Percentiles rank a stretch among this genome's conserved stretches.
Conservation (phyloP, 805 yeast genomes). For the Candida anglica region DNA sequence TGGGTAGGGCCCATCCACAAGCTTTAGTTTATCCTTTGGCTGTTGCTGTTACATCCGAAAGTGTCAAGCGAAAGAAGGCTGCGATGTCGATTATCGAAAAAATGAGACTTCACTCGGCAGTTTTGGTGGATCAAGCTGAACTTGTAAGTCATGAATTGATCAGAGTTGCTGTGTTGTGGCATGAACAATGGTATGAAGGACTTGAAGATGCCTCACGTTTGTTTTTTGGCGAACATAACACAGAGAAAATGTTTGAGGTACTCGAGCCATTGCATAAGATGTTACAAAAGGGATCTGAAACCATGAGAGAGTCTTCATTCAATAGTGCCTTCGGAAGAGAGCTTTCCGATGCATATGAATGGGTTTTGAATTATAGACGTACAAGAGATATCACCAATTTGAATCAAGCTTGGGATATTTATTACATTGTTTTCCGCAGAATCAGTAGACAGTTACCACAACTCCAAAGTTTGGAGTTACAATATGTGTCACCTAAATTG, state of each 20-base stretch:
- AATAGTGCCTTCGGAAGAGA: conserved; percentile 93
- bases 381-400: conserved; percentile 83
- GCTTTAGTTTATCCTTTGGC: conserved; percentile 93
- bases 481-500: conserved; percentile 89
- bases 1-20: conserved; percentile 96
- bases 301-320: conserved; percentile 88
- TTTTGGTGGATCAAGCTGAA: conserved; percentile 86
- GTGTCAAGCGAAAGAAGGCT: conserved; percentile 83
- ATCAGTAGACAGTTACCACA: conserved; percentile 88
- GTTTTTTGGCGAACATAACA: conserved; percentile 90
- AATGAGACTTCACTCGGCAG: conserved; percentile 84
- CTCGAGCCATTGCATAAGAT: conserved; percentile 84
- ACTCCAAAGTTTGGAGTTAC: conserved; percentile 78
- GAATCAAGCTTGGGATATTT: conserved; percentile 97
- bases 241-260: conserved; percentile 90
- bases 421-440: conserved; percentile 88
- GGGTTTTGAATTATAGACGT: conserved; percentile 82
- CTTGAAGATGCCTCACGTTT: conserved; percentile 93
- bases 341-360: conserved; percentile 85
- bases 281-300: conserved; percentile 84
- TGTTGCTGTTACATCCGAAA: conserved; percentile 93
- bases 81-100: conserved; percentile 89
- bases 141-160: conserved; percentile 90
- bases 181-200: conserved; percentile 97
- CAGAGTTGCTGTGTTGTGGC: conserved; percentile 95